Percentiles rank a stretch among this genome's conserved stretches.
Evolutionary conservation across 1,284 basidiomycete species (phyloP).

Genomic region (Boletus smithii): DNA sequence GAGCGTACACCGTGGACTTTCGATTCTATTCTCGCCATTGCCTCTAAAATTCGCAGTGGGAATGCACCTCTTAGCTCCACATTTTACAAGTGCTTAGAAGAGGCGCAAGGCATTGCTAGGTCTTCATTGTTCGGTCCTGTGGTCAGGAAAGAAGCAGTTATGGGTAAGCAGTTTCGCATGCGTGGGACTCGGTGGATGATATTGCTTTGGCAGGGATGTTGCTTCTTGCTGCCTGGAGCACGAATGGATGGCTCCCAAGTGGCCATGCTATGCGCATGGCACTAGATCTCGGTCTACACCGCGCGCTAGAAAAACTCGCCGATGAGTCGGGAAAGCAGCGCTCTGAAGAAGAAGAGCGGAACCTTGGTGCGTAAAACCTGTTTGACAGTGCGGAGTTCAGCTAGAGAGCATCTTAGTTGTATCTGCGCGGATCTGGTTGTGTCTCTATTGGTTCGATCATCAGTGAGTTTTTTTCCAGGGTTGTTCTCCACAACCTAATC

Average conservation of each 20-base stretch:
- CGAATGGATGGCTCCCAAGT: conserved; percentile 90
- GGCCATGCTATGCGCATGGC: conserved; percentile 95
- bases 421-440: conserved; percentile 90
- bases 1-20: conserved; percentile 93
- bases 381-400: conserved; percentile 1
- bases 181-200: conserved; percentile 7
- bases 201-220: conserved; percentile 65
- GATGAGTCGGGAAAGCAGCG: conserved; percentile 65
- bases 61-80: conserved; percentile 80
- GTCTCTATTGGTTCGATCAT: conserved; percentile 91
- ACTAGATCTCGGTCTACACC: conserved; percentile 86
- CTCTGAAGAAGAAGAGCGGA: conserved; percentile 80
- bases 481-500: conserved; percentile 19
- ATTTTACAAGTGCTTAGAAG: conserved; percentile 88
- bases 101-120: conserved; percentile 90
- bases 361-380: conserved; percentile 57
- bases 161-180: conserved; percentile 49
- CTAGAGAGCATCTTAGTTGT: conserved; percentile 55
- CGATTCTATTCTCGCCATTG: conserved; percentile 86
- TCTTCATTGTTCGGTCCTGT: conserved; percentile 90
- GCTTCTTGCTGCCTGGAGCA: conserved; percentile 88
- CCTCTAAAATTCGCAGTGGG: conserved; percentile 86
- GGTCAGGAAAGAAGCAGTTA: conserved; percentile 90
- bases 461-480: conserved; percentile 51
- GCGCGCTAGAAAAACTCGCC: conserved; percentile 86